These are phyloP conservation scores for Euphorbia pulcherrima DNA, from an alignment of 345 rosid genomes.

Conservation along the genomic window DNA sequence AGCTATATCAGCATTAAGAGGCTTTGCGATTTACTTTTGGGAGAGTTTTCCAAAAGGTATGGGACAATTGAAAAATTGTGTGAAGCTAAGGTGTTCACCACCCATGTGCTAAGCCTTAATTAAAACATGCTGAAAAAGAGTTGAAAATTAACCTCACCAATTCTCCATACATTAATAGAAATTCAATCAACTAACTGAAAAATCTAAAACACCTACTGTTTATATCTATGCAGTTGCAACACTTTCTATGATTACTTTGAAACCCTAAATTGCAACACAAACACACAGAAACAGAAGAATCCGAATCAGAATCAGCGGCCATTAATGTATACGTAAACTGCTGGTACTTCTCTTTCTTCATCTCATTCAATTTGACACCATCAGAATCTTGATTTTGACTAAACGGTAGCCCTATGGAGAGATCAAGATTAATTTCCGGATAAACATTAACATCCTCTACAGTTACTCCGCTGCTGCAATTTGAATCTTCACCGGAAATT, in stretches of 20 bases:
- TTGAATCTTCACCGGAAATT: slow-evolving; percentile 17
- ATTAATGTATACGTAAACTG: background rate
- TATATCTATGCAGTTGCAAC: background rate
- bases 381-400: background rate
- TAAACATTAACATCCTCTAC: slow-evolving; percentile 13
- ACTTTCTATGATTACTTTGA: slow-evolving; percentile 10
- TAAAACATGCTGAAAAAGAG: no score
- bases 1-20: no score
- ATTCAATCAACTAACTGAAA: background rate
- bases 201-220: slow-evolving; percentile 4
- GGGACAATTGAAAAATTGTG: no score
- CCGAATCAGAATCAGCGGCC: background rate
- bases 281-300: background rate
- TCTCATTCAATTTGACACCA: background rate
- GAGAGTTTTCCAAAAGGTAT: no score
- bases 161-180: background rate
- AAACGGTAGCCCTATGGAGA: slow-evolving; percentile 27
- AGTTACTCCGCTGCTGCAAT: slow-evolving; percentile 25
- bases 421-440: slow-evolving; percentile 30
- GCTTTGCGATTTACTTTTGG: no score
- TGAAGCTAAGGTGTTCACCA: no score
- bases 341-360: background rate
- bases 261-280: slow-evolving; percentile 14
- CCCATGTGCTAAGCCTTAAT: no score
- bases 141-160: no score